Base-by-base conservation (phyloP, 768 basidiomycete species). In the Suillus spraguei region DNA sequence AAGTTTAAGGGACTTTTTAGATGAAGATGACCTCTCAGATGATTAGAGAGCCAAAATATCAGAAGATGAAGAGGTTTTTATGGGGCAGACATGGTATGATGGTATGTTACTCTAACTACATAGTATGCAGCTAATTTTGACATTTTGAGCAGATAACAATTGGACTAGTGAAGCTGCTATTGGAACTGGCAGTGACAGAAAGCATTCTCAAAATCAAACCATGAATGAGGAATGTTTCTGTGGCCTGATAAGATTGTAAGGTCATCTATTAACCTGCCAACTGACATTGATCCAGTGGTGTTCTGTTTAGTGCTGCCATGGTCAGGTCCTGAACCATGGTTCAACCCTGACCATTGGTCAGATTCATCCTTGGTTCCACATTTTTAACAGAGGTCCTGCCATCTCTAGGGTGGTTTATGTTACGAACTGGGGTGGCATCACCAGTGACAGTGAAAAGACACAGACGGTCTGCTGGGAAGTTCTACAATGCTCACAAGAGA, bases 1-100 rank as follows among this genome's bases (percentile, higher is more conserved):
- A 44, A 16, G 42, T 46, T 47, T 46, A 46, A 28, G 44, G n/a
- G 36, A 35, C 16, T 17, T 60, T 46, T 47, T 60, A 28, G 59
- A 60, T 60, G 59, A 60, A 5, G 59, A 60, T 10, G 49, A 60
- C 13, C 49, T 60, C 14, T 59, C 58, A 44, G 59, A 59, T 59
- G 59, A 59, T 16, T 28, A 59, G 59, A 38, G 22, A 59, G 38
- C 22, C 3, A 24, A 36, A 10, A 47, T 47, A 10, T 47, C 46
- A 47, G 46, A 47, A 47, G 24, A 46, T 7, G 22, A 42, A n/a
- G 41, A 24, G 44, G 6, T 41, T 39, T n/a, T 59, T n/a, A 32
- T 1, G 4, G 24, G 60, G 44, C 17, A 20, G 49, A 60, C 16
- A 32, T 35, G 9, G 59, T 16, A 32, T 17, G 16, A 60, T 35